These are phyloP conservation scores for Monosporascus sp. DNA, from an alignment of 2,329 filamentous ascomycete genomes.

Conservation along the genomic window DNA sequence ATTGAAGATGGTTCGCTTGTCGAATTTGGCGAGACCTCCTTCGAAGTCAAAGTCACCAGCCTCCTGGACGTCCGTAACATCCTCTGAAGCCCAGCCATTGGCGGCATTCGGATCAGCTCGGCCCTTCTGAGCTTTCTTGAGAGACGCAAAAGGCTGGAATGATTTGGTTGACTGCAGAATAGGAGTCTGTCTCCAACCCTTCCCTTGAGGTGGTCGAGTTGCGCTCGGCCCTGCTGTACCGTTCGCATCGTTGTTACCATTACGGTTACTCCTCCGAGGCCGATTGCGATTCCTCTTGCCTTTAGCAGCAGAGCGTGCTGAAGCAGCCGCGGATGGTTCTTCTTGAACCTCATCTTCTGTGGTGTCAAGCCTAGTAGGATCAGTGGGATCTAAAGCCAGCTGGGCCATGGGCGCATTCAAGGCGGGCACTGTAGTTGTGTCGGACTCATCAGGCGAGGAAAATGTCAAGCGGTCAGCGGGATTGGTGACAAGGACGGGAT, in stretches of 20 bases:
- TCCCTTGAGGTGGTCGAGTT: constrained; percentile 31
- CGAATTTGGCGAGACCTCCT: constrained; percentile 85
- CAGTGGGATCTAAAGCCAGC: constrained; percentile 13
- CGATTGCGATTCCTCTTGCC: neutral
- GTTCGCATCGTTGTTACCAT: constrained; percentile 8
- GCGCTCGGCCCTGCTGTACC: constrained; percentile 13
- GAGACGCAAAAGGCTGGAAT: constrained; percentile 57
- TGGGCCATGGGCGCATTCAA: constrained; percentile 7
- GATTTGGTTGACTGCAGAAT: constrained; percentile 56
- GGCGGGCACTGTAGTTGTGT: constrained; percentile 9
- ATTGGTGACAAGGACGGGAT: constrained; percentile 19
- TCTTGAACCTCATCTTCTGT: constrained; percentile 15
- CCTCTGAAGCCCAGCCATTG: constrained; percentile 93
- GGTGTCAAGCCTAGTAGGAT: constrained; percentile 8
- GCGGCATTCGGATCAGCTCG: constrained; percentile 40
- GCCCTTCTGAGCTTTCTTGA: constrained; percentile 50
- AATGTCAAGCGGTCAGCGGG: constrained; percentile 18
- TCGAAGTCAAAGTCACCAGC: constrained; percentile 94
- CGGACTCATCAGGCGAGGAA: constrained; percentile 20
- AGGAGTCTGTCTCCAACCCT: constrained; percentile 56
- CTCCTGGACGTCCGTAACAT: constrained; percentile 90
- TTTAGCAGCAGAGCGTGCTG: constrained; percentile 2
- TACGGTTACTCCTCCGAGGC: constrained; percentile 13
- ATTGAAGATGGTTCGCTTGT: constrained; percentile 87
- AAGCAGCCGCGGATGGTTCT: constrained; percentile 13